phyloP scores from a whole-genome alignment of 2,329 filamentous ascomycete species.

The Neurospora crassa region DNA sequence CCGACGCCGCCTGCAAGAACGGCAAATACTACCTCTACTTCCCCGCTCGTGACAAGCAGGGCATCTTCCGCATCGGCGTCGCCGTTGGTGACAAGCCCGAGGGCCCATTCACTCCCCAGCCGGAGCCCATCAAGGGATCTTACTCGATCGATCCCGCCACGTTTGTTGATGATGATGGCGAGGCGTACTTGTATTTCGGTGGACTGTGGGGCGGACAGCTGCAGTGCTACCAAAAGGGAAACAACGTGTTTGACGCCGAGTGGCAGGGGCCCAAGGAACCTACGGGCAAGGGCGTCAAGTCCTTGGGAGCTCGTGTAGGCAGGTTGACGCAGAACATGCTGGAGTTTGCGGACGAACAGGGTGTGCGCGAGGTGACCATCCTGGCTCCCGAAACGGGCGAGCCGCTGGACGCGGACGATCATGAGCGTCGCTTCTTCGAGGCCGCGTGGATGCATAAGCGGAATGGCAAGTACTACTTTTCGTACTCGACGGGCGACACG shows the following conservation, averaged over 20 bases:
- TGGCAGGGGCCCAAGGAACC: constrained; percentile 52
- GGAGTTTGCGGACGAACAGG: constrained; percentile 36
- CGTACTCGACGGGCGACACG: constrained; percentile 69
- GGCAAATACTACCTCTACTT: constrained; percentile 69
- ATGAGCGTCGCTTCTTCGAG: constrained; percentile 70
- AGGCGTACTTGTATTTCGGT: constrained; percentile 65
- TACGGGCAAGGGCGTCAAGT: constrained; percentile 40
- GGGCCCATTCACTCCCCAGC: constrained; percentile 60
- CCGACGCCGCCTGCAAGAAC: constrained; percentile 60
- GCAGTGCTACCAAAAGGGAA: constrained; percentile 58
- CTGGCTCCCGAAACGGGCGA: constrained; percentile 51
- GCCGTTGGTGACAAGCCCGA: constrained; percentile 53
- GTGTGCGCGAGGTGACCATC: constrained; percentile 52
- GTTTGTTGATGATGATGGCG: constrained; percentile 59
- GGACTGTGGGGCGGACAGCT: constrained; percentile 75
- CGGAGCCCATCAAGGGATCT: constrained; percentile 54
- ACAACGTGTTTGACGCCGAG: constrained; percentile 42
- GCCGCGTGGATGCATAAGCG: constrained; percentile 73
- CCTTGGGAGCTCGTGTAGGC: constrained; percentile 58
- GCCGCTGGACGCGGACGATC: constrained; percentile 55
- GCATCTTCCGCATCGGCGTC: constrained; percentile 66
- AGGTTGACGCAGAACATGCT: constrained; percentile 57
- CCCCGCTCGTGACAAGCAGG: constrained; percentile 61
- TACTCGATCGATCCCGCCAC: constrained; percentile 70
- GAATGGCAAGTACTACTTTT: constrained; percentile 61